phyloP scores from a whole-genome alignment of 2,329 filamentous ascomycete genomes.

The Fusarium newnesense region DNA sequence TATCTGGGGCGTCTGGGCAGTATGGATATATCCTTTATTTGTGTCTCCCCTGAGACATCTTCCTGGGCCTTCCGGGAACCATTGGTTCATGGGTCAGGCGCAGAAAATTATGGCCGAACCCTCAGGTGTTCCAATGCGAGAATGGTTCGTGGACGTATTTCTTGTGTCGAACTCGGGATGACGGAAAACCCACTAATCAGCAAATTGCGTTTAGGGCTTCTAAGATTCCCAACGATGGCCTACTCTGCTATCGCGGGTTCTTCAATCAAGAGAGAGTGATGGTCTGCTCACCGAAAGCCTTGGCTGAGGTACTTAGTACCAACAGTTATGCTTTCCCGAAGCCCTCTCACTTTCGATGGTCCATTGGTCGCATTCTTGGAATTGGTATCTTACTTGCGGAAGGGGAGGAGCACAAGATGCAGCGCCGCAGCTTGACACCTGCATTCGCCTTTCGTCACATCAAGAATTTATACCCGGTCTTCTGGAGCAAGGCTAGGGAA shows the following conservation, averaged over 20 bases:
- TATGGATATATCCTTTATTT: constrained; percentile 60
- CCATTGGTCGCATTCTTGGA: constrained; percentile 73
- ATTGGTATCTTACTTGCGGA: constrained; percentile 82
- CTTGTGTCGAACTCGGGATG: not conserved
- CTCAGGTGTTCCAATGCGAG: constrained; percentile 57
- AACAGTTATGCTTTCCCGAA: constrained; percentile 78
- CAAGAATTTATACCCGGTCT: constrained; percentile 84
- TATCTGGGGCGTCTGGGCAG: constrained; percentile 52
- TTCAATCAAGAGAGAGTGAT: constrained; percentile 73
- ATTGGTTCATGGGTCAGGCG: constrained; percentile 62
- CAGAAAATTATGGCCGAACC: constrained; percentile 51
- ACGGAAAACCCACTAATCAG: constrained; percentile 11
- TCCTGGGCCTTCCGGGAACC: constrained; percentile 55
- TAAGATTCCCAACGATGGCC: constrained; percentile 71
- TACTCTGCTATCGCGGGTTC: constrained; percentile 73
- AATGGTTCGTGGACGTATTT: constrained; percentile 55
- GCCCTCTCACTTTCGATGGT: constrained; percentile 62
- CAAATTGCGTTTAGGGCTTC: constrained; percentile 62
- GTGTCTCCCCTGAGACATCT: constrained; percentile 62
- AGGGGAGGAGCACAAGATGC: constrained; percentile 88
- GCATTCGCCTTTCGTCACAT: constrained; percentile 88
- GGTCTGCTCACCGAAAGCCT: constrained; percentile 68
- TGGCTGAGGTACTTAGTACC: constrained; percentile 76
- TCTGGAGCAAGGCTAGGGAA: constrained; percentile 82
- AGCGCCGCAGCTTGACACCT: constrained; percentile 82